Evolutionary conservation across 2,329 filamentous ascomycete species (phyloP).

Genomic region (Fusarium zealandicum): DNA sequence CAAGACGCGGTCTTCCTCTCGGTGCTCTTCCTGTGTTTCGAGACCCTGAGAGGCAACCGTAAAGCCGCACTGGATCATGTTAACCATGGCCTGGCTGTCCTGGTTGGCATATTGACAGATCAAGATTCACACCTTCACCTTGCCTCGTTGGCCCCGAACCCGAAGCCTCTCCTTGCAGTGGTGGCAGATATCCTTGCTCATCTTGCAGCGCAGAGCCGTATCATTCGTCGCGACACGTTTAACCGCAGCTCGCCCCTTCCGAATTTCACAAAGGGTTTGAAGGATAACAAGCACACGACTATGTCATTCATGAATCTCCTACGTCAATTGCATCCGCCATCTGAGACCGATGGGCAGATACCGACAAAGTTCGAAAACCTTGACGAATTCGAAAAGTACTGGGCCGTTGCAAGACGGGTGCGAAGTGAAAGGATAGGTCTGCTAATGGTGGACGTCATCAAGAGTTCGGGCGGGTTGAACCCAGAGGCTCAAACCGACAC

Average conservation of each 20-base stretch:
- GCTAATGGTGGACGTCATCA: too few relatives aligned
- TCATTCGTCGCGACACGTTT: conserved; percentile 22
- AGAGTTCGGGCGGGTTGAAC: too few relatives aligned
- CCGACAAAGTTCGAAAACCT: too few relatives aligned
- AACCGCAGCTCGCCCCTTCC: conserved; percentile 19
- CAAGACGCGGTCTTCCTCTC: conserved; percentile 45
- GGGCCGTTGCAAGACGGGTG: too few relatives aligned
- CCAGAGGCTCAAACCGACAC: too few relatives aligned
- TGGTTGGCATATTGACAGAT: conserved; percentile 45
- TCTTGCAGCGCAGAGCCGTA: conserved; percentile 18
- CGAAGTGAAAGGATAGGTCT: too few relatives aligned
- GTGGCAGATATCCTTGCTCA: conserved; percentile 31
- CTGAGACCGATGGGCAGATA: too few relatives aligned
- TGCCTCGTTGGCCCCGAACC: conserved; percentile 27
- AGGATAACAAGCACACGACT: conserved; percentile 23
- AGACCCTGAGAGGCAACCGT: conserved; percentile 42
- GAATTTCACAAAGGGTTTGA: conserved; percentile 26
- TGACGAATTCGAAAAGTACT: too few relatives aligned
- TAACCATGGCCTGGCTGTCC: conserved; percentile 46
- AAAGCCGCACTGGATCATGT: conserved; percentile 46
- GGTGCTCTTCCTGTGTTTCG: conserved; percentile 44
- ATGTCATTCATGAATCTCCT: conserved; percentile 30
- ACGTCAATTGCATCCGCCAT: too few relatives aligned
- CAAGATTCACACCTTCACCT: conserved; percentile 12
- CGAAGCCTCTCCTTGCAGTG: conserved; percentile 27